Percentiles rank a stretch among this genome's conserved stretches.
Evolutionary conservation across 805 yeast species (phyloP).

Genomic region (Metschnikowia drakensbergensis): DNA sequence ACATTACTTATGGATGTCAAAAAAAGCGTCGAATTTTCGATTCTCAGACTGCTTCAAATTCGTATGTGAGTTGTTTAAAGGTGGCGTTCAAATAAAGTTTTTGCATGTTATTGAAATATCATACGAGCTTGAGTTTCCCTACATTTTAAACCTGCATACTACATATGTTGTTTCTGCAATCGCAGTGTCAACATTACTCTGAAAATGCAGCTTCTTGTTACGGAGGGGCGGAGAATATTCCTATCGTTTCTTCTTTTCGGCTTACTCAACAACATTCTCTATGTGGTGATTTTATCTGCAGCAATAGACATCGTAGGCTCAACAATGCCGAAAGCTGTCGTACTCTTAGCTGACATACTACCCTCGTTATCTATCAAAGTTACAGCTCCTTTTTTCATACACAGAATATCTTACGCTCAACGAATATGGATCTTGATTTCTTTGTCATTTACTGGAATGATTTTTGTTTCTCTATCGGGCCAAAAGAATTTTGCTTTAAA

Average conservation of each 20-base stretch:
- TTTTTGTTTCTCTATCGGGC: slow-evolving; percentile 47
- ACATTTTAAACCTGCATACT: slow-evolving; percentile 1
- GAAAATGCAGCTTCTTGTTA: slow-evolving; percentile 5
- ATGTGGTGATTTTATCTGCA: slow-evolving; percentile 87
- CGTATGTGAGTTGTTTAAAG: no score
- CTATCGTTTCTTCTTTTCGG: slow-evolving; percentile 78
- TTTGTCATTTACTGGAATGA: slow-evolving; percentile 72
- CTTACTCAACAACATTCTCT: slow-evolving; percentile 78
- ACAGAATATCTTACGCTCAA: slow-evolving; percentile 51
- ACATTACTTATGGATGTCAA: neutral
- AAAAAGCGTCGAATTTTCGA: neutral
- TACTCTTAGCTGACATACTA: slow-evolving; percentile 77
- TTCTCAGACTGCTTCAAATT: neutral
- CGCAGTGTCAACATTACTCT: neutral
- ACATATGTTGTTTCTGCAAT: neutral
- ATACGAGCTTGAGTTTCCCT: neutral
- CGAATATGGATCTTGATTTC: slow-evolving; percentile 55
- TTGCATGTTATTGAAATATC: neutral
- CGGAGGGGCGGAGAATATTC: slow-evolving; percentile 34
- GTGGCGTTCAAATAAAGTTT: neutral
- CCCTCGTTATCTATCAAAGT: slow-evolving; percentile 76
- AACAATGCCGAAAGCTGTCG: slow-evolving; percentile 76
- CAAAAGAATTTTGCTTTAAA: slow-evolving; percentile 33
- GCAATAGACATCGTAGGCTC: slow-evolving; percentile 91
- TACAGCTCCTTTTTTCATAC: slow-evolving; percentile 75